Evolutionary conservation across 768 basidiomycete species (phyloP), one percentile per base, ranked within the genome.

Genomic region (Podaxis sp.): DNA sequence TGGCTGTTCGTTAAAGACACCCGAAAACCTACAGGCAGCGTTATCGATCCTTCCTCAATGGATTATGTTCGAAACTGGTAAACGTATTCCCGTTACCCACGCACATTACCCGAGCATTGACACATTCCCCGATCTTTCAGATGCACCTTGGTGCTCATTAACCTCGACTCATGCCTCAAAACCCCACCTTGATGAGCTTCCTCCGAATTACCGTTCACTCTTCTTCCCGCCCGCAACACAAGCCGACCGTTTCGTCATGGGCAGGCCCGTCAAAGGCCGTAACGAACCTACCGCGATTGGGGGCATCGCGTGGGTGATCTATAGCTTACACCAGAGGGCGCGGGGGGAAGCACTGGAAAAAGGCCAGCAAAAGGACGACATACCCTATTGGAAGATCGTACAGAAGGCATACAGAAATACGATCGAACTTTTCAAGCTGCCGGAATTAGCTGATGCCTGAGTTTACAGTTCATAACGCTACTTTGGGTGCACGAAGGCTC

Each of bases 21-120:
- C 81, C 42, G 84, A 85, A 57, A 90, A 89, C 68, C 73, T 93
- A 0, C 75, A 78, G 4, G 77, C 82, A 5, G 77, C 82, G 8
- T 82, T 81, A 65, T 68, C 77, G 3, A 83, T 94, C n/a, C 85
- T 79, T 9, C 78, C 82, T 5, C 83, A 87, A 28, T 77, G 74
- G 64, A 70, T 95, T 52, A 75, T 93, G 73, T 76, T 95, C 6
- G 93, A 95, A 71, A 92, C 90, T 40, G 92, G 92, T 86, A 39
- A 55, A 73, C 62, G 6, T 59, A 40, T n/a, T 51, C 22, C 12
- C 54, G 12, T 52, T 5, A 2, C 38, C 30, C 13, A 42, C 17
- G 11, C 22, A 9, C 51, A n/a, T 19, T 19, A 19, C n/a, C 52
- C 39, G 28, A 44, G n/a, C 22, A 51, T 28, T 51, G 49, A 51